Evolutionary conservation across 2,329 filamentous ascomycete genomes (phyloP).

Genomic region (Beauveria scarabaeidicola): DNA sequence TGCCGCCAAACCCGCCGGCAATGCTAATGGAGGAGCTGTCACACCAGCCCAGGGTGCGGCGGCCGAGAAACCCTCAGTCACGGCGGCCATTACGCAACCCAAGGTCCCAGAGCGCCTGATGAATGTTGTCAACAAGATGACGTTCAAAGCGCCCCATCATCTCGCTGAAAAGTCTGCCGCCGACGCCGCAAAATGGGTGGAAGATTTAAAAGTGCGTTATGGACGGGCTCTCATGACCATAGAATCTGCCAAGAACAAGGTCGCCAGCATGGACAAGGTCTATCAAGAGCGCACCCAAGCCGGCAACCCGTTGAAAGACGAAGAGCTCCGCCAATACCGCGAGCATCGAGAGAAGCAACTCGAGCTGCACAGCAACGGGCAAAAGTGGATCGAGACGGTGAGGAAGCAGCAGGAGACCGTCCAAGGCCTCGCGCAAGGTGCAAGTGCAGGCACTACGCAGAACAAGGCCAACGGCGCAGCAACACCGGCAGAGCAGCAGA

Average conservation of each 20-base stretch:
- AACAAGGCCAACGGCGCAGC: conserved; percentile 16
- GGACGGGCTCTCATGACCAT: conserved; percentile 40
- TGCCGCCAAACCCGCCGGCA: neutral
- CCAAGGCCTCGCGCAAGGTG: conserved; percentile 18
- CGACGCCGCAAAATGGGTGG: conserved; percentile 40
- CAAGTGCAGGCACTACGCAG: conserved; percentile 8
- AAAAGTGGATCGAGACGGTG: conserved; percentile 39
- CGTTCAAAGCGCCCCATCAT: conserved; percentile 35
- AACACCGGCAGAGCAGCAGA: conserved; percentile 11
- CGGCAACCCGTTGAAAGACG: conserved; percentile 35
- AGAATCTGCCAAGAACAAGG: conserved; percentile 34
- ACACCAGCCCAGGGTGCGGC: neutral
- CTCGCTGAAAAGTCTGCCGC: conserved; percentile 33
- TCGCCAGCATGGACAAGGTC: conserved; percentile 33
- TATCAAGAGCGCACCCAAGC: conserved; percentile 34
- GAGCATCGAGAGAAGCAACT: conserved; percentile 35
- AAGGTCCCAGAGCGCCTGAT: conserved; percentile 36
- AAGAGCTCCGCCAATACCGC: conserved; percentile 38
- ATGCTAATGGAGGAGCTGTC: conserved; percentile 1
- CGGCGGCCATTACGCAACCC: conserved; percentile 16
- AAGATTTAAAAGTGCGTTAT: conserved; percentile 40
- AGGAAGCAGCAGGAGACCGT: conserved; percentile 38
- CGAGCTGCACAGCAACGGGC: conserved; percentile 38
- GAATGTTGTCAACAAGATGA: conserved; percentile 39
- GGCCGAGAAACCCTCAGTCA: neutral